Evolutionary conservation across 2,329 filamentous ascomycete species (phyloP).

Genomic region (Fusarium sp.): DNA sequence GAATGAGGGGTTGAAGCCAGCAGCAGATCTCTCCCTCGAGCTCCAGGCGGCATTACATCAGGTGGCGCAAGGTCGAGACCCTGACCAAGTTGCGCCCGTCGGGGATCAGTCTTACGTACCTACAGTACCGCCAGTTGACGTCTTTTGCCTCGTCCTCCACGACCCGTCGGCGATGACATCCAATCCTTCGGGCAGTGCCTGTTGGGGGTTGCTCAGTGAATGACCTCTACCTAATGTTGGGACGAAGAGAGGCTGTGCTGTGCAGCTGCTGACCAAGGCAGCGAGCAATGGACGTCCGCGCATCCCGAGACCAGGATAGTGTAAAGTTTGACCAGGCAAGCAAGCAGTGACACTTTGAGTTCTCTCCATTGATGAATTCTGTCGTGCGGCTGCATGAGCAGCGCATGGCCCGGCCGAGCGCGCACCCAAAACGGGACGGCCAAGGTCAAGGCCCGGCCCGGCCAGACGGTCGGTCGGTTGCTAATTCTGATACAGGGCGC

Average conservation of each 20-base stretch:
- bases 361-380: not conserved
- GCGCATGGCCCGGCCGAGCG: not conserved
- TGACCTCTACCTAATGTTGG: not conserved
- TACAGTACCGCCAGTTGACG: conserved; percentile 7
- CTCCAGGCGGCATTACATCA: conserved; percentile 36
- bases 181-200: not conserved
- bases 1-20: not conserved
- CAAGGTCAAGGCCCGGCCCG: conserved; percentile 11
- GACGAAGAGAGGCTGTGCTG: conserved; percentile 12
- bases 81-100: conserved; percentile 5
- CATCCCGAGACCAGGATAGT: conserved; percentile 17
- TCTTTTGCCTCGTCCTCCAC: not conserved
- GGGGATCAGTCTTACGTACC: conserved; percentile 26
- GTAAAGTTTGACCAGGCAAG: conserved; percentile 1
- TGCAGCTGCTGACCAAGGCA: conserved; percentile 2
- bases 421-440: not conserved
- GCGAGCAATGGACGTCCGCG: conserved; percentile 1
- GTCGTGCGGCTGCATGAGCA: conserved; percentile 6
- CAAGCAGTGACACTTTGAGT: not conserved
- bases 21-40: not conserved
- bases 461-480: conserved; percentile 20
- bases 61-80: conserved; percentile 37
- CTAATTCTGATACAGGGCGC: conserved; percentile 32
- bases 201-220: not conserved
- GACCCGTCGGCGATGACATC: conserved; percentile 3